These are phyloP conservation scores for Aspergillus chevalieri DNA, from an alignment of 2,329 filamentous ascomycete genomes.

Conservation along the genomic window DNA sequence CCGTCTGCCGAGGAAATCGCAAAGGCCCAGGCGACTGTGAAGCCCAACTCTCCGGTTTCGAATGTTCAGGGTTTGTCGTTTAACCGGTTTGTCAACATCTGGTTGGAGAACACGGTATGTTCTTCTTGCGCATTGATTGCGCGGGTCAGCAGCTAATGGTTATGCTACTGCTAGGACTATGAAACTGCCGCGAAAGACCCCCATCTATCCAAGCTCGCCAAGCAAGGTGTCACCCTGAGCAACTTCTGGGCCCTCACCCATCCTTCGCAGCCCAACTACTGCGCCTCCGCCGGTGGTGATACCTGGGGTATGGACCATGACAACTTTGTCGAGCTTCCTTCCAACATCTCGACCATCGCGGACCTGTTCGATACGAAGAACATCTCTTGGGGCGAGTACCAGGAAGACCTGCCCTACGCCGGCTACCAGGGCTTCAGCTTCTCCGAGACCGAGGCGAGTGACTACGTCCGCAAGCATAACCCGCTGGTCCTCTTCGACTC, in stretches of 20 bases:
- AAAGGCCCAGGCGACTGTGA: slow-evolving; percentile 48
- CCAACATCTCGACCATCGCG: slow-evolving; percentile 61
- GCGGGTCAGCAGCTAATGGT: not conserved
- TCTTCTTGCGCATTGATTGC: not conserved
- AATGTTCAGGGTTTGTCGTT: slow-evolving; percentile 66
- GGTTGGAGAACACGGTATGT: slow-evolving; percentile 67
- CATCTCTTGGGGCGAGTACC: slow-evolving; percentile 66
- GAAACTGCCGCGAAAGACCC: slow-evolving; percentile 57
- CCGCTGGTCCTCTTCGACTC: slow-evolving; percentile 60
- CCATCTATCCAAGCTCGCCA: slow-evolving; percentile 24
- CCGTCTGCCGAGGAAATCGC: slow-evolving; percentile 22
- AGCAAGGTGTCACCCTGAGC: slow-evolving; percentile 54
- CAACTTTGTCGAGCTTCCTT: slow-evolving; percentile 52
- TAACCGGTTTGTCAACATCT: slow-evolving; percentile 65
- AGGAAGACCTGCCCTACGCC: slow-evolving; percentile 70
- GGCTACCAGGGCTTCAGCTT: slow-evolving; percentile 63
- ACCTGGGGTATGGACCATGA: slow-evolving; percentile 69
- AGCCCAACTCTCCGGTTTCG: slow-evolving; percentile 55
- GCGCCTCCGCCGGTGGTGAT: slow-evolving; percentile 62
- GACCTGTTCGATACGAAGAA: slow-evolving; percentile 61
- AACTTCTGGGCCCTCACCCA: slow-evolving; percentile 62
- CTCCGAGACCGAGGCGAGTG: slow-evolving; percentile 57
- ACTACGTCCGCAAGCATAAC: slow-evolving; percentile 83
- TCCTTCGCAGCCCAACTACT: slow-evolving; percentile 71
- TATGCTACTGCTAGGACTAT: slow-evolving; percentile 41